A percentile compares a stretch with the other conserved stretches of the same genome.
Conservation (phyloP, 2,329 filamentous ascomycete species). For the Thyridium curvatum region DNA sequence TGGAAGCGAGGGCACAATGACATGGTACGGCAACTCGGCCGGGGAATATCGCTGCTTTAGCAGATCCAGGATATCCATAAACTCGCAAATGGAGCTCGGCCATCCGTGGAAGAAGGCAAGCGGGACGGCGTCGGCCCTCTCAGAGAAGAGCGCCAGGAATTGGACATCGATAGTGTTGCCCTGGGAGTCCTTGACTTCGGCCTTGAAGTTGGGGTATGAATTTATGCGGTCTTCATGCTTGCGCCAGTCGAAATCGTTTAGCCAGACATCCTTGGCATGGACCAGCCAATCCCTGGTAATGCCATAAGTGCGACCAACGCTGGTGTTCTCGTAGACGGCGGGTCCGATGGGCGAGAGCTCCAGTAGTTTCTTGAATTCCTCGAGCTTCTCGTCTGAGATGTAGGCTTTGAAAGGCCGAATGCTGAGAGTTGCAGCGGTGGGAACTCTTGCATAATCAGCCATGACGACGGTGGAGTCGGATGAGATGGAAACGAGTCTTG, state of each 20-base stretch:
- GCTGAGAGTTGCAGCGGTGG: neutral
- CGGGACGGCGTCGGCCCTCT: slow-evolving; percentile 40
- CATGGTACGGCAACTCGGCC: slow-evolving; percentile 45
- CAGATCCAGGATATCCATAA: slow-evolving; percentile 41
- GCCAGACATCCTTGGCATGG: slow-evolving; percentile 33
- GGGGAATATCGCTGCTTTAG: slow-evolving; percentile 41
- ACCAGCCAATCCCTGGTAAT: slow-evolving; percentile 34
- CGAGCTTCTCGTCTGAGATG: slow-evolving; percentile 33
- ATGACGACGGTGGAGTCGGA: no score
- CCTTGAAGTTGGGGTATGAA: slow-evolving; percentile 40
- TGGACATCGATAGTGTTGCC: slow-evolving; percentile 34
- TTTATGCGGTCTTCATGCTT: slow-evolving; percentile 31
- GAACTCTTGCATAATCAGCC: neutral
- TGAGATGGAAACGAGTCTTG: no score
- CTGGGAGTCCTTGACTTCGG: slow-evolving; percentile 27
- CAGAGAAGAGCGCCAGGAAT: slow-evolving; percentile 49
- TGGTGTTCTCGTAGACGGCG: slow-evolving; percentile 39
- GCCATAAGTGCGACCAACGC: slow-evolving; percentile 17
- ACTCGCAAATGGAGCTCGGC: slow-evolving; percentile 49
- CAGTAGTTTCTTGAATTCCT: slow-evolving; percentile 38
- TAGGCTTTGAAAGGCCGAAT: slow-evolving; percentile 32
- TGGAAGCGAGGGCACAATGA: slow-evolving; percentile 48
- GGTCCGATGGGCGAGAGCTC: slow-evolving; percentile 40
- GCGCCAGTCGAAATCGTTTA: slow-evolving; percentile 40
- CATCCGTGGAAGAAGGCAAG: slow-evolving; percentile 49